Evolutionary conservation across 2,329 filamentous ascomycete genomes (phyloP), one percentile per base, ranked within the genome.

Genomic region (Chaetomiaceae sp.): DNA sequence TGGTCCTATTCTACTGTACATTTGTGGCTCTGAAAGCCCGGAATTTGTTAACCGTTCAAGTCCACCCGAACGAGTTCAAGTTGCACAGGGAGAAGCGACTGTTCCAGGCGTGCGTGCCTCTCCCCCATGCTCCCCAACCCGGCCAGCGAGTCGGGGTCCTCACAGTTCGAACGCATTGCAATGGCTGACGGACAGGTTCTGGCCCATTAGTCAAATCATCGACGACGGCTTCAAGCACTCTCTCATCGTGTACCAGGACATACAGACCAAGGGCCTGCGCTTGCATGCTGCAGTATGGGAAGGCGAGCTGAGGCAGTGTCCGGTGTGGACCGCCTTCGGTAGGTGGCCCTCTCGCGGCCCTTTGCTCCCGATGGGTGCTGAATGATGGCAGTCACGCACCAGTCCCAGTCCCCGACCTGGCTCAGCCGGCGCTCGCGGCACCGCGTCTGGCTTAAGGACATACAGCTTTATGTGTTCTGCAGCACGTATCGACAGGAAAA

Each of bases 291-390:
- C 74, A 1, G 71, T 78, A 0, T 73, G 69, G 67, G 71, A 74
- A n/a, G 78, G 76, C 2, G 70, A 74, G 42, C 58, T 80, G 40
- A 67, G 65, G 24, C 66, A 67, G 41, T 79, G 76, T 54, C 79
- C 79, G 1, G 70, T 83, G 8, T 83, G 79, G 79, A 83, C 79
- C 2, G 78, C 79, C 2, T 83, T 83, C 55, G 65, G 78, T 81
- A 65, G 20, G 72, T 56, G 38, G 17, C 2, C n/a, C 35, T 35
- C 9, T 39, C 32, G 35, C 10, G 12, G 22, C 15, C 15, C 15
- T 33, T 6, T n/a, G 4, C 8, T 10, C 29, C 26, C 26, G n/a
- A n/a, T n/a, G n/a, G n/a, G 22, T 18, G 34, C 48, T 34, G n/a
- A 20, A 43, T 32, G 24, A n/a, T 14, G 18, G 3, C 41, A 80